A percentile compares a stretch with the other conserved stretches of the same genome.
These are phyloP conservation scores for Coemansia sp. DNA, from an alignment of 192 early-diverging fungal genomes.

Conservation along the genomic window DNA sequence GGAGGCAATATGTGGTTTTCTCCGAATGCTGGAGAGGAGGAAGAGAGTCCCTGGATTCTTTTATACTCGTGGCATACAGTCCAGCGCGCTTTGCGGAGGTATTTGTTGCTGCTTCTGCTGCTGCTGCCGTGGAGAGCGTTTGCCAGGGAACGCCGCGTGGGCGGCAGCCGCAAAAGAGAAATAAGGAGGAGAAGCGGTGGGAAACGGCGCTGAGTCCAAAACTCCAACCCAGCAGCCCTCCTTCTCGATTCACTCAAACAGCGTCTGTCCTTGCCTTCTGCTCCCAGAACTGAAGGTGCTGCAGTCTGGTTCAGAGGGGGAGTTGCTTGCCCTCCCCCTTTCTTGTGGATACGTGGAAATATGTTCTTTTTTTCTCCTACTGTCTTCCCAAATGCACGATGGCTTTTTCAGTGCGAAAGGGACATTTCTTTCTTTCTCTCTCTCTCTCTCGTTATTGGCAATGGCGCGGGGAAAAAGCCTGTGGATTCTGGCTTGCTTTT, in stretches of 20 bases:
- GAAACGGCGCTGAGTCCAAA: conserved; percentile 12
- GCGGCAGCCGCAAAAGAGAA: no score
- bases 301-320: conserved; percentile 1
- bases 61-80: not conserved
- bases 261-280: not conserved
- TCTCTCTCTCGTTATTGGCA: not conserved
- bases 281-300: not conserved
- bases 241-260: not conserved
- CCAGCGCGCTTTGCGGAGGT: no score
- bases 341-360: not conserved
- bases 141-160: not conserved
- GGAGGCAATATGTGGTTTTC: not conserved
- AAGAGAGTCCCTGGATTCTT: not conserved
- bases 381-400: not conserved
- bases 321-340: not conserved
- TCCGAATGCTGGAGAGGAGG: not conserved
- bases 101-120: no score
- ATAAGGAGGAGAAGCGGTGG: not conserved
- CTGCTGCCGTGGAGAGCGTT: not conserved
- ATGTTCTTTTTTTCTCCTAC: not conserved
- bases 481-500: not conserved
- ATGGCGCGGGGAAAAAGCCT: conserved; percentile 31
- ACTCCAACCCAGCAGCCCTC: conserved; percentile 1
- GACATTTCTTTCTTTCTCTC: not conserved
- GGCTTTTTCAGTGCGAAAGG: not conserved